These are phyloP conservation scores for Aspergillus sp. DNA, from an alignment of 2,329 filamentous ascomycete species.

Conservation along the genomic window DNA sequence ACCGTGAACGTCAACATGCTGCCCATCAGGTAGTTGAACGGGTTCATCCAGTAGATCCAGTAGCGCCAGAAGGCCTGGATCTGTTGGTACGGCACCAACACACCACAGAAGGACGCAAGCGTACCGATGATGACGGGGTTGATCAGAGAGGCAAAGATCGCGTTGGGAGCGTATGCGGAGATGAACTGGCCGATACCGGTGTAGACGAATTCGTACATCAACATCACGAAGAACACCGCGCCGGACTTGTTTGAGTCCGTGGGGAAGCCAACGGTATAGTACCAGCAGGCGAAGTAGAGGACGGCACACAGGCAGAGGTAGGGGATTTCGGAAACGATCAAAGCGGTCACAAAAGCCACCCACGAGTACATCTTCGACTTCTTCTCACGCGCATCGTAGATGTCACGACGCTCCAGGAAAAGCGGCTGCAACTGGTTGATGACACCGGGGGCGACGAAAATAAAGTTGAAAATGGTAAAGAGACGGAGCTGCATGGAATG, in stretches of 20 bases:
- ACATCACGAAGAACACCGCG: slow-evolving; percentile 65
- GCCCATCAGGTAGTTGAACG: slow-evolving; percentile 32
- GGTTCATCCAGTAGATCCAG: slow-evolving; percentile 33
- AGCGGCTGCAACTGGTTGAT: slow-evolving; percentile 59
- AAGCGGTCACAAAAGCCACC: slow-evolving; percentile 69
- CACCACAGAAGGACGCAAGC: slow-evolving; percentile 31
- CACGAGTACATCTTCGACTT: slow-evolving; percentile 73
- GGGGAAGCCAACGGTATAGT: slow-evolving; percentile 62
- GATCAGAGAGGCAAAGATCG: slow-evolving; percentile 69
- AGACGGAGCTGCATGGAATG: slow-evolving; percentile 70
- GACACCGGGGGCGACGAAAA: slow-evolving; percentile 51
- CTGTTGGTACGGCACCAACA: slow-evolving; percentile 28
- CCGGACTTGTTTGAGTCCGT: slow-evolving; percentile 34
- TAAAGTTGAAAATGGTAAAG: slow-evolving; percentile 66
- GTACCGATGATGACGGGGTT: slow-evolving; percentile 69
- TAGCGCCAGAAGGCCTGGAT: slow-evolving; percentile 33
- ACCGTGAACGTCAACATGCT: slow-evolving; percentile 26
- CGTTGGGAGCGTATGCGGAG: slow-evolving; percentile 66
- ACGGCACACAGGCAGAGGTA: slow-evolving; percentile 61
- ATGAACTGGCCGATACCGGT: slow-evolving; percentile 75
- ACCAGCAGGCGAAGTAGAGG: slow-evolving; percentile 71
- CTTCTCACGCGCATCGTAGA: slow-evolving; percentile 67
- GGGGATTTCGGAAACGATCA: slow-evolving; percentile 68
- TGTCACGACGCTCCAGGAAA: slow-evolving; percentile 65
- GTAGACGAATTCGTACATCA: slow-evolving; percentile 72